These are phyloP conservation scores for Suillus americanus DNA, from an alignment of 768 basidiomycete genomes.

Conservation along the genomic window DNA sequence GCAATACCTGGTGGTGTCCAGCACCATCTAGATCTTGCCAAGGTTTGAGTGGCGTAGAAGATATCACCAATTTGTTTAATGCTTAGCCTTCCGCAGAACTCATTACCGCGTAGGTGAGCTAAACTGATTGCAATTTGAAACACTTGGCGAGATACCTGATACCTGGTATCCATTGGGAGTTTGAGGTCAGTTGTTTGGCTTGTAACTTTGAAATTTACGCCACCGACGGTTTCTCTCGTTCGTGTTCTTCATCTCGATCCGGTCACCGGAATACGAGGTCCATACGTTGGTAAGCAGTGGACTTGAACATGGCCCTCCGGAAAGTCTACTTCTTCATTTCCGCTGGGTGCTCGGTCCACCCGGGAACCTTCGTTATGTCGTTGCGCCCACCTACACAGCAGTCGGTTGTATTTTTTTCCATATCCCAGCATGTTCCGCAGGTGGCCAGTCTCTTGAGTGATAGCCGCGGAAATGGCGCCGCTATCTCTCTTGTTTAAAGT, in stretches of 20 bases:
- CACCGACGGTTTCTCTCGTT: neutral
- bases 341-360: neutral
- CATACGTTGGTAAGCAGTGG: neutral
- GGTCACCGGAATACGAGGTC: neutral
- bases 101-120: slow-evolving; percentile 5
- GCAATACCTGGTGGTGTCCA: neutral
- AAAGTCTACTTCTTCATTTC: neutral
- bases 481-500: neutral
- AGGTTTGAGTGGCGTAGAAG: slow-evolving; percentile 3
- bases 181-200: neutral
- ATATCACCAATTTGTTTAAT: neutral
- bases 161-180: neutral
- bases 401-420: neutral
- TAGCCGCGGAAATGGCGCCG: neutral
- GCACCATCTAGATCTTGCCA: neutral
- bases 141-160: neutral
- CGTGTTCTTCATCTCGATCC: neutral
- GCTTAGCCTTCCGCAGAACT: neutral
- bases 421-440: neutral
- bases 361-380: neutral
- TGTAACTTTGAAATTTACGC: neutral
- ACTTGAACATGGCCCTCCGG: neutral
- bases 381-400: neutral
- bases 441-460: neutral
- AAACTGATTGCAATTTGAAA: neutral